phyloP scores from a whole-genome alignment of 805 yeast genomes.

The Candida pseudofarinosa region DNA sequence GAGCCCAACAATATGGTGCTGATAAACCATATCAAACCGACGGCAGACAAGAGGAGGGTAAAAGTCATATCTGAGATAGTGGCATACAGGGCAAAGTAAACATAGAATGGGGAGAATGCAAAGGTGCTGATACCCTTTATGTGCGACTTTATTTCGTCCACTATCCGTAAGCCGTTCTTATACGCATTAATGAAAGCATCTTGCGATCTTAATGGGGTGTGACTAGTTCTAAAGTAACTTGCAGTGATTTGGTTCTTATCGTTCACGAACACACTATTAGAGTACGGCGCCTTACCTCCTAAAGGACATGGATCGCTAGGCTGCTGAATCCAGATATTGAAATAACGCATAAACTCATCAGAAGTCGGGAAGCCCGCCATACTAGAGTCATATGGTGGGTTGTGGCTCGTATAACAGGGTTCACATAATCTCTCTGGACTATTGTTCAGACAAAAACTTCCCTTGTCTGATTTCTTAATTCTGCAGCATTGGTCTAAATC shows the following conservation, averaged over 20 bases:
- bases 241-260: conserved; percentile 40
- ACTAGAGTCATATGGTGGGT: conserved; percentile 59
- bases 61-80: conserved; percentile 60
- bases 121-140: conserved; percentile 52
- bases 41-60: conserved; percentile 49
- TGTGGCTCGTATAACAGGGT: conserved; percentile 60
- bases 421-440: conserved; percentile 71
- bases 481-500: conserved; percentile 83
- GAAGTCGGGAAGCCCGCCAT: conserved; percentile 83
- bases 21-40: conserved; percentile 47
- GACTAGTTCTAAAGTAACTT: conserved; percentile 76
- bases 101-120: conserved; percentile 91
- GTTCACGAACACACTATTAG: conserved; percentile 48
- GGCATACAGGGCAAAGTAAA: conserved; percentile 85
- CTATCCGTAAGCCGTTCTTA: conserved; percentile 63
- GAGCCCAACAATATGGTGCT: conserved; percentile 66
- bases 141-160: conserved; percentile 46
- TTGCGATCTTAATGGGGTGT: conserved; percentile 76
- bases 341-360: conserved; percentile 64
- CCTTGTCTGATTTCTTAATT: conserved; percentile 42
- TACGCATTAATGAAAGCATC: conserved; percentile 79
- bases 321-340: conserved; percentile 78
- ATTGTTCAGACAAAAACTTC: conserved; percentile 60
- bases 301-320: conserved; percentile 88
- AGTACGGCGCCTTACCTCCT: conserved; percentile 93